Conservation (phyloP, 2,329 filamentous ascomycete species). For the Colletotrichum chlorophyti region DNA sequence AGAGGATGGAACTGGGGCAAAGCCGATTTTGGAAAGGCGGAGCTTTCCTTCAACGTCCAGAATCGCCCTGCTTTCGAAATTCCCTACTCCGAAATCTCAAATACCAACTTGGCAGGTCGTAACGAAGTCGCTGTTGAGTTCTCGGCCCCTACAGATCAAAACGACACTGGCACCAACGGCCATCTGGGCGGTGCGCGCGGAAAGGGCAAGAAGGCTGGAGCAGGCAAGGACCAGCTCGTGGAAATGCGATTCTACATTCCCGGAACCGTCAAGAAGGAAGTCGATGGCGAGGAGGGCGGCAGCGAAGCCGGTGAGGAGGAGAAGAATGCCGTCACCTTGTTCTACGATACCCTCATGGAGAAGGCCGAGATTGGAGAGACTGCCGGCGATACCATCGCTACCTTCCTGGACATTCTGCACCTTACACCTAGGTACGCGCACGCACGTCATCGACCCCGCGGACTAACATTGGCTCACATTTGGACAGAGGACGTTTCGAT, state of each 20-base stretch:
- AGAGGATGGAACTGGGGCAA: conserved; percentile 99
- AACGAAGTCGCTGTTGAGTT: conserved; percentile 98
- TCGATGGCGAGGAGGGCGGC: conserved; percentile 75
- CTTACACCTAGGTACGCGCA: conserved; percentile 81
- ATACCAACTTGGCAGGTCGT: conserved; percentile 96
- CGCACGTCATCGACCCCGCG: neutral
- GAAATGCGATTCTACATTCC: conserved; percentile 99
- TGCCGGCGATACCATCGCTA: conserved; percentile 97
- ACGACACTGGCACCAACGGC: conserved; percentile 76
- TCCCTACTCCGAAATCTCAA: conserved; percentile 95
- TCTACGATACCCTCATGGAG: conserved; percentile 97
- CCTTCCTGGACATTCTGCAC: conserved; percentile 95
- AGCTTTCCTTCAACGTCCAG: conserved; percentile 95
- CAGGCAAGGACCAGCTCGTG: conserved; percentile 89
- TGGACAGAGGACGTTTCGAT: conserved; percentile 89
- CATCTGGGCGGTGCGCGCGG: conserved; percentile 75
- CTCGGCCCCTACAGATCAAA: conserved; percentile 74
- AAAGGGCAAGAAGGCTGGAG: conserved; percentile 88
- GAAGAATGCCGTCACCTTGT: conserved; percentile 94
- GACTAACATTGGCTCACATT: conserved; percentile 33
- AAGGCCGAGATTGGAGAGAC: conserved; percentile 99
- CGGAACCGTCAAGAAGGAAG: conserved; percentile 80
- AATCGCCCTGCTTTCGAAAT: conserved; percentile 97
- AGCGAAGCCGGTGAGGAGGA: conserved; percentile 75
- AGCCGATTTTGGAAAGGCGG: conserved; percentile 93